A percentile compares a stretch with the other conserved stretches of the same genome.
phyloP scores from a whole-genome alignment of 768 basidiomycete genomes.

The Tricholoma hemisulphureum region DNA sequence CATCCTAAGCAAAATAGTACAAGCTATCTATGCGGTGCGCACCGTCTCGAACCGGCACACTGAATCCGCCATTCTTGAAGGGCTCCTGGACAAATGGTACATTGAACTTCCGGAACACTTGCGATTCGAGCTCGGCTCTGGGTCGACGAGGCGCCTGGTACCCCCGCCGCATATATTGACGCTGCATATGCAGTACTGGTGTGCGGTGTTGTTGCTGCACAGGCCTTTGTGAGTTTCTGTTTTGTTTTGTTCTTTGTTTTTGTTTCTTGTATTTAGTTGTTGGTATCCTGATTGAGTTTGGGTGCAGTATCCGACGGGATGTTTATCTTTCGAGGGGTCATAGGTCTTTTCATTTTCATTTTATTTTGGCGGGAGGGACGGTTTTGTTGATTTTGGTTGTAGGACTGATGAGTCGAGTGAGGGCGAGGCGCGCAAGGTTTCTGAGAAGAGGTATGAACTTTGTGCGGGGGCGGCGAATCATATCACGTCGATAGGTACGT shows the following conservation, averaged over 20 bases:
- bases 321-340: constrained; percentile 35
- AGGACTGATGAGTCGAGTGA: constrained; percentile 39
- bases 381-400: background rate
- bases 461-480: constrained; percentile 79
- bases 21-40: constrained; percentile 68
- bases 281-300: constrained; percentile 10
- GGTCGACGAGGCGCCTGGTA: constrained; percentile 38
- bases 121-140: constrained; percentile 60
- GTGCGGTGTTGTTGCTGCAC: constrained; percentile 69
- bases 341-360: constrained; percentile 27
- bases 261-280: too few species aligned
- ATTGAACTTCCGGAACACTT: constrained; percentile 67
- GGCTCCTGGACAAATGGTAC: constrained; percentile 71
- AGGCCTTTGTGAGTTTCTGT: constrained; percentile 66
- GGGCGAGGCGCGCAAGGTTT: constrained; percentile 48
- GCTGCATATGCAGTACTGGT: constrained; percentile 87
- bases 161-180: constrained; percentile 68
- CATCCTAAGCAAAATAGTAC: constrained; percentile 66
- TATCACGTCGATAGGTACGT: constrained; percentile 65
- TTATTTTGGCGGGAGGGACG: background rate
- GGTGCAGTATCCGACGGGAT: constrained; percentile 39
- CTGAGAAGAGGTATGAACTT: constrained; percentile 67
- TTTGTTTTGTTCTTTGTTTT: constrained; percentile 1
- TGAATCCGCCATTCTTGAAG: constrained; percentile 59
- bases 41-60: constrained; percentile 53